Evolutionary conservation across 768 basidiomycete genomes (phyloP).

Genomic region (Pleurotus djamor): DNA sequence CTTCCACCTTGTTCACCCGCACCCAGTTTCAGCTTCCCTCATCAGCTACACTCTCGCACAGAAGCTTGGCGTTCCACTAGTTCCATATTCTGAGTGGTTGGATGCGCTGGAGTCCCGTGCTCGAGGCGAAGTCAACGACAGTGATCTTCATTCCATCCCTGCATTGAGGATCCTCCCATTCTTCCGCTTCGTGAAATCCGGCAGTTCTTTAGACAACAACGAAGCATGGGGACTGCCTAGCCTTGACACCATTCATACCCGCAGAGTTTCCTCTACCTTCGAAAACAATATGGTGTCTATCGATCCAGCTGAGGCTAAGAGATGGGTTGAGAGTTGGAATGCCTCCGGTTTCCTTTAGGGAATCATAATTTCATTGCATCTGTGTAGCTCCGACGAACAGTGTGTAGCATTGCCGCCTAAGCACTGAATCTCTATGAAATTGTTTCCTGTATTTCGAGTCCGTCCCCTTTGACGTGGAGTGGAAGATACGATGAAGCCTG

Average conservation of each 20-base stretch:
- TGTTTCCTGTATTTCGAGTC: too few species aligned
- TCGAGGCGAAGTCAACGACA: background rate
- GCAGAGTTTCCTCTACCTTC: background rate
- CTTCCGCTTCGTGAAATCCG: constrained; percentile 1
- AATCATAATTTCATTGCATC: too few species aligned
- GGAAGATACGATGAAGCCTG: background rate
- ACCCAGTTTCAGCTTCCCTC: constrained; percentile 10
- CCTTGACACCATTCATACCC: background rate
- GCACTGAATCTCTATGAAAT: too few species aligned
- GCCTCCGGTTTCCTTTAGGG: background rate
- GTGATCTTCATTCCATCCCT: background rate
- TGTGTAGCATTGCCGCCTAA: too few species aligned
- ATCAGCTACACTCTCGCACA: constrained; percentile 10
- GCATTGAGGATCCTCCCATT: constrained; percentile 1
- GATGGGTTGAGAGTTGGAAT: background rate
- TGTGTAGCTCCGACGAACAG: too few species aligned
- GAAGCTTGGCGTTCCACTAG: constrained; percentile 11
- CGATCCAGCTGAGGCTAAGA: background rate
- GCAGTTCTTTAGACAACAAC: background rate
- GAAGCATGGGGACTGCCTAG: constrained; percentile 4
- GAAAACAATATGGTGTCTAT: background rate
- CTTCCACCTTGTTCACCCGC: constrained; percentile 15
- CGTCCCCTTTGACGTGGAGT: too few species aligned
- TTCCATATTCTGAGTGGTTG: constrained; percentile 13
- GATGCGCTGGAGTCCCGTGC: background rate